Evolutionary conservation across 2,329 filamentous ascomycete genomes (phyloP), one percentile per base, ranked within the genome.

Genomic region (Dissoconium aciculare): DNA sequence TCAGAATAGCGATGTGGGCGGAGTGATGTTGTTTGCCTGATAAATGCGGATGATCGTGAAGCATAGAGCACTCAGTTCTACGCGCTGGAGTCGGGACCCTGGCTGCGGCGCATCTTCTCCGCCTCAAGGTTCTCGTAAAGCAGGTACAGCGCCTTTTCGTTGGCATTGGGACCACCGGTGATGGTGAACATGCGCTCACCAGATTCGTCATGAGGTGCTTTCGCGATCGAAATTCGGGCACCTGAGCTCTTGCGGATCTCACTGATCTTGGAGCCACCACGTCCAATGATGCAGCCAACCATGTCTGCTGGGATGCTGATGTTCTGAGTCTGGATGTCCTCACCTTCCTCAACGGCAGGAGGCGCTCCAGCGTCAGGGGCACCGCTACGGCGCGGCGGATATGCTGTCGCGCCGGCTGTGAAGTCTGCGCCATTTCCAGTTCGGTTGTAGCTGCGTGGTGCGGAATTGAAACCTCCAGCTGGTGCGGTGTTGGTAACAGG

Each of bases 161-260:
- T 98, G 42, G 84, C 83, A 60, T 78, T 78, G 37, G 82, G 77
- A 38, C 81, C 91, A 45, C 89, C 89, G 71, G 92, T 94, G 55
- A 98, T 98, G 52, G 89, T 98, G 64, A 98, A 98, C 89, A 98
- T 98, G 50, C 89, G 78, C 69, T 98, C 89, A 44, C 89, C 89
- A 37, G 83, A 91, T 46, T 95, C 89, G 48, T 98, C 89, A 52
- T 98, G 89, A 34, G 89, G 83, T 27, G 85, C 78, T 67, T 94
- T 95, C 47, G 87, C 87, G 57, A 95, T 95, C 27, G 85, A 94
- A 61, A 98, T 98, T 50, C 87, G 80, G 39, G 89, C 89, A 37
- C 85, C 85, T 32, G 89, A 98, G 39, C 78, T 85, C 67, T 93
- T 91, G 58, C 89, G 80, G 49, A 98, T 98, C 63, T 98, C 89